Base-by-base conservation (phyloP, 2,329 filamentous ascomycete genomes). In the Botrytis byssoidea region DNA sequence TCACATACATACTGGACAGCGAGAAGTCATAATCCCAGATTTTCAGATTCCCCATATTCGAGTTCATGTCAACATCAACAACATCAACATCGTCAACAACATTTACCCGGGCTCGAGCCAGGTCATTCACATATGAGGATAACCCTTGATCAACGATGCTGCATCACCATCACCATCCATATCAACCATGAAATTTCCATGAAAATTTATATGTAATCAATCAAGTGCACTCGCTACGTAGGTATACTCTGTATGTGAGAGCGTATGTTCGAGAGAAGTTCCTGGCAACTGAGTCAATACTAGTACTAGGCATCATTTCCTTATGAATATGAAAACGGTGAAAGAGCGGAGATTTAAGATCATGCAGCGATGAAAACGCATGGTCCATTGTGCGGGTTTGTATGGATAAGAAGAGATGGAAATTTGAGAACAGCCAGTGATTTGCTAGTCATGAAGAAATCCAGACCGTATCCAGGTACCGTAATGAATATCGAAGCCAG, bases 351-450 rank as follows among this genome's bases (percentile, higher is more conserved):
- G 48, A 57, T 68, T 29, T 37, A 57, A 55, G 20, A 55, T 68
- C 48, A 68, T 69, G 66, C 66, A 69, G 42, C 40, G 35, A 44
- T 57, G 48, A 69, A 57, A 57, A 57, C 25, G 48, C 66, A 68
- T 57, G 66, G 65, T 16, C 35, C 35, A 55, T 25, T 55, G 44
- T 20, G 65, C 16, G 46, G 25, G 29, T 4, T 65, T 12, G n/a
- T 63, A 63, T 63, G 59, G 59, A 37, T 59, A 10, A 42, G 0
- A 14, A 42, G 40, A 42, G 40, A 66, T 32, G 42, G 63, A 48
- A 32, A 35, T 18, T 25, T 14, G 44, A 48, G 22, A 67, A 67
- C 64, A n/a, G 44, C 32, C 44, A n/a, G 44, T 37, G 22, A 51
- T 61, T 61, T 40, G 51, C 59, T 37, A 40, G 22, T 42, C 37